Conservation (phyloP, 176 grass and related monocot species). For the Musa schizocarpa region DNA sequence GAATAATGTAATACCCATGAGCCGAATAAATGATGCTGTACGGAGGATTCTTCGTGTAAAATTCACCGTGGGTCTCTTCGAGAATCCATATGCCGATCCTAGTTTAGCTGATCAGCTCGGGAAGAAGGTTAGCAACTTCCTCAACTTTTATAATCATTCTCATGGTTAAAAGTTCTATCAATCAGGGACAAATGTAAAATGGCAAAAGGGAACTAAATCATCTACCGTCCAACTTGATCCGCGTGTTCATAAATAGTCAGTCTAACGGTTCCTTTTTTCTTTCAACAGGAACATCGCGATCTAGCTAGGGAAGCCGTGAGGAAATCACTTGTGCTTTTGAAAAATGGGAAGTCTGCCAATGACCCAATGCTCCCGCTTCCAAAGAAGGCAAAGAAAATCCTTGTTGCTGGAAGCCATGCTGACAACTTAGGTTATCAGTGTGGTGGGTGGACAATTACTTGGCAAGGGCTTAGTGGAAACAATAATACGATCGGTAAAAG, state of each 20-base stretch:
- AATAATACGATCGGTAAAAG: neutral
- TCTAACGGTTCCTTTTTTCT: neutral
- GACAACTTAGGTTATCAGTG: neutral
- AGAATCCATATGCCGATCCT: neutral
- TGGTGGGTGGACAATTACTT: constrained; percentile 5
- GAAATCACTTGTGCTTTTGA: constrained; percentile 9
- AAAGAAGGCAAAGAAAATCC: constrained; percentile 4
- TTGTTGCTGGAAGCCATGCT: constrained; percentile 1
- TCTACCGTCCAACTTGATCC: too few species aligned
- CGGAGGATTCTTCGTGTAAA: neutral
- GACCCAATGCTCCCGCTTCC: neutral
- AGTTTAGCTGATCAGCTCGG: neutral
- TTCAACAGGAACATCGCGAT: neutral
- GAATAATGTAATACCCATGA: neutral
- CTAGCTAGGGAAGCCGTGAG: constrained; percentile 4
- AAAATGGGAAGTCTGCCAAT: neutral
- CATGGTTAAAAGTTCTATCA: too few species aligned
- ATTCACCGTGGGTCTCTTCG: neutral
- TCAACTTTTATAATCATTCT: neutral
- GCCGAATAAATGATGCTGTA: constrained; percentile 1
- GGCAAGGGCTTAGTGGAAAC: neutral
- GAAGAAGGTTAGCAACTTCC: neutral
- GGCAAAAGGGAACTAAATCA: too few species aligned
- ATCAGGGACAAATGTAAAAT: too few species aligned
- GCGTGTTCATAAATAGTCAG: too few species aligned